Percentiles rank a stretch among this genome's conserved stretches.
These are phyloP conservation scores for Phytophthora vignae DNA, from an alignment of 352 stramenopile genomes.

Conservation along the genomic window DNA sequence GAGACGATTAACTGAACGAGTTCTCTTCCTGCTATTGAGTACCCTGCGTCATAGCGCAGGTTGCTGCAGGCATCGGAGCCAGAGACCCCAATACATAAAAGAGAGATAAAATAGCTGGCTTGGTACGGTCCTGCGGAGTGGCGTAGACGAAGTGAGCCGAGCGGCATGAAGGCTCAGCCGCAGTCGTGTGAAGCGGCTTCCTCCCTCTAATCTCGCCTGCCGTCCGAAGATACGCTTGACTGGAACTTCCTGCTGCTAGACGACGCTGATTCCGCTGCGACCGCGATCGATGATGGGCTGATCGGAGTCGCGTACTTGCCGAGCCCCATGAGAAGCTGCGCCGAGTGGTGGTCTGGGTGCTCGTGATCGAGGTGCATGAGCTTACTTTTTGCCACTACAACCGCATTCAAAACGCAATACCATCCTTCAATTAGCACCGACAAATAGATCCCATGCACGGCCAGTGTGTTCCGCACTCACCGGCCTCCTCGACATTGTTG, in stretches of 20 bases:
- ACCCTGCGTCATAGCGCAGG: neutral
- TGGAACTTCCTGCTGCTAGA: slow-evolving; percentile 21
- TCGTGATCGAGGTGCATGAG: slow-evolving; percentile 40
- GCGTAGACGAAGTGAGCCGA: neutral
- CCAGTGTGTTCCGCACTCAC: slow-evolving; percentile 14
- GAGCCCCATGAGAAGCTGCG: slow-evolving; percentile 63
- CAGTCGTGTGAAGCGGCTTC: neutral
- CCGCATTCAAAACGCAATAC: neutral
- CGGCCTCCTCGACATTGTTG: slow-evolving; percentile 26
- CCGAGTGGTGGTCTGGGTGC: slow-evolving; percentile 56
- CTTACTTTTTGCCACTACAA: slow-evolving; percentile 36
- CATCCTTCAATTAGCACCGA: slow-evolving; percentile 16
- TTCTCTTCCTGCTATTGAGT: no score
- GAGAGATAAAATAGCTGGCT: slow-evolving; percentile 3
- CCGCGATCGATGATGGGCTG: slow-evolving; percentile 21
- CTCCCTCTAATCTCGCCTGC: slow-evolving; percentile 22
- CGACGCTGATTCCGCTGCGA: slow-evolving; percentile 12
- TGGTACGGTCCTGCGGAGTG: neutral
- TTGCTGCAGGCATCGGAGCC: neutral
- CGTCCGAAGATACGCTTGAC: slow-evolving; percentile 16
- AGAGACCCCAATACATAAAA: slow-evolving; percentile 3
- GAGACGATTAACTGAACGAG: no score
- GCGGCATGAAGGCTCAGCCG: neutral
- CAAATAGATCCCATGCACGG: neutral
- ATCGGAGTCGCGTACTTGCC: slow-evolving; percentile 38